Base-by-base conservation (phyloP, 768 basidiomycete species). In the Pleurotus cornucopiae region DNA sequence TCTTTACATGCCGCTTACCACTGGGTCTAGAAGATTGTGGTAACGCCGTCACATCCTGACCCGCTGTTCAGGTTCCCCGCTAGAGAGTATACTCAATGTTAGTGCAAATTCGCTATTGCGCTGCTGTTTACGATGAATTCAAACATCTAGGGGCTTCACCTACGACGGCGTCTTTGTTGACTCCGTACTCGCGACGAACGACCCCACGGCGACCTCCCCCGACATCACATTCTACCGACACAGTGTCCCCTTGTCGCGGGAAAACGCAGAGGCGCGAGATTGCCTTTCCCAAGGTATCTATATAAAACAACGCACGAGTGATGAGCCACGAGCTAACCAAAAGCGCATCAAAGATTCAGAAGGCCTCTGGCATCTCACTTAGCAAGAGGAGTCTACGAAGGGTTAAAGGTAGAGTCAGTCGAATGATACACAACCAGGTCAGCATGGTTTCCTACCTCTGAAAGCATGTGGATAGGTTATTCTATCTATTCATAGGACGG, bases 351-450 rank as follows among this genome's bases (percentile, higher is more conserved):
- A 11, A 34, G 30, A 34, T 11, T 34, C 9, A 34, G 30, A 34
- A 34, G 30, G 30, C 30, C 30, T 44, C 41, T 11, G 41, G 20
- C n/a, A 4, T 2, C 41, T 44, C 41, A 14, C 20, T 6, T 13
- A 14, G 34, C 30, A 13, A n/a, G 18, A 51, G 37, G 38, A 53
- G 51, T n/a, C 41, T 53, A 38, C 37, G 51, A 11, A 53, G 51
- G 51, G 23, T 53, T 21, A 53, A 53, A 38, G 51, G 51, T 13
- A 53, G 39, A 39, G 51, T 53, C 51, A 41, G n/a, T n/a, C 16
- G 39, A 53, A 53, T 53, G 23, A 40, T 39, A 16, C 25, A 26
- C 11, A 30, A 11, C 30, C 30, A 34, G 41, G 41, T 44, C 41
- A 21, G 41, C 41, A 21, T 44, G 30, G 30, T 34, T 34, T 34